Evolutionary conservation across 371 early-diverging fungal species (phyloP).

Genomic region (Mycotypha africana): DNA sequence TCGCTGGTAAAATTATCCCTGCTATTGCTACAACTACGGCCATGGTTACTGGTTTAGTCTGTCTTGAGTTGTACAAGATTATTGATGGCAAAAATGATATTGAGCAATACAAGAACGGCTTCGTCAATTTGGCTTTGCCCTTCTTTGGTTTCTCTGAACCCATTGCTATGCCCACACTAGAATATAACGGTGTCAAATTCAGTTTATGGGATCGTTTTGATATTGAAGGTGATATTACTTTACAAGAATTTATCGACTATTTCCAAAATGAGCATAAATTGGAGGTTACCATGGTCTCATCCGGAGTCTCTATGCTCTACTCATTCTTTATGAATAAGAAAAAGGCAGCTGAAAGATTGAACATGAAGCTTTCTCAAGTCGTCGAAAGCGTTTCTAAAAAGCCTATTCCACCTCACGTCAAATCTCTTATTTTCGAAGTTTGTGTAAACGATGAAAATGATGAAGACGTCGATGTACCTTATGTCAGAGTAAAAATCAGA

Average conservation of each 20-base stretch:
- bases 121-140: constrained; percentile 98
- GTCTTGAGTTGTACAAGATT: constrained; percentile 96
- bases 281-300: constrained; percentile 94
- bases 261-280: constrained; percentile 83
- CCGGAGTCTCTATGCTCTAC: constrained; percentile 92
- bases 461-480: constrained; percentile 81
- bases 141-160: constrained; percentile 99
- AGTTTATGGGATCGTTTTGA: constrained; percentile 98
- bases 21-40: constrained; percentile 99
- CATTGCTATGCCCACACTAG: constrained; percentile 79
- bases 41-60: constrained; percentile 97
- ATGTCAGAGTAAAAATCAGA: constrained; percentile 39
- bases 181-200: constrained; percentile 84
- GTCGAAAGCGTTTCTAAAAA: constrained; percentile 86
- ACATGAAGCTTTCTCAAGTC: constrained; percentile 72
- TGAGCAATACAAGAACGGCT: constrained; percentile 98
- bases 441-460: constrained; percentile 86
- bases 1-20: constrained; percentile 99
- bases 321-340: constrained; percentile 85
- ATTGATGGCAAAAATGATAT: constrained; percentile 75
- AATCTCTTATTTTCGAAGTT: constrained; percentile 78
- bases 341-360: constrained; percentile 78
- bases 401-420: constrained; percentile 81
- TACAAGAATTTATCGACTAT: constrained; percentile 86
- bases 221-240: constrained; percentile 78